Evolutionary conservation across 1,284 basidiomycete species (phyloP).

Genomic region (Boletus sp.): DNA sequence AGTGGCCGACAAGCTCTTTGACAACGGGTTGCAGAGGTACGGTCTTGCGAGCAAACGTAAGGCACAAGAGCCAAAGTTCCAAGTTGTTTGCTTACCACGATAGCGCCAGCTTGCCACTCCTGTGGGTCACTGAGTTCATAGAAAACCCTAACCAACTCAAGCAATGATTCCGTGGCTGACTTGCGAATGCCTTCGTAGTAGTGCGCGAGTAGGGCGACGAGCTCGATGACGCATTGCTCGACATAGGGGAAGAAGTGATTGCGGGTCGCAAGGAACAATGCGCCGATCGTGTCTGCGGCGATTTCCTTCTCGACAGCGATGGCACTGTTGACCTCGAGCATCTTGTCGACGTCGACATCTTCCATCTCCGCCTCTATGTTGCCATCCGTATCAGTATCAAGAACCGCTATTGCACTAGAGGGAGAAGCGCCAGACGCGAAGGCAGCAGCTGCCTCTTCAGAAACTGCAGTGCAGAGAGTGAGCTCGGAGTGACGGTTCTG

Average conservation of each 20-base stretch:
- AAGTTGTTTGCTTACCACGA: slow-evolving; percentile 46
- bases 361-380: slow-evolving; percentile 75
- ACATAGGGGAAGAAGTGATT: slow-evolving; percentile 89
- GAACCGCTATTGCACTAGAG: slow-evolving; percentile 62
- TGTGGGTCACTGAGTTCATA: slow-evolving; percentile 83
- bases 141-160: slow-evolving; percentile 91
- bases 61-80: not conserved
- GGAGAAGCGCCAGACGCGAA: slow-evolving; percentile 75
- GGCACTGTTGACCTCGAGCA: slow-evolving; percentile 92
- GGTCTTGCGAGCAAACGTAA: slow-evolving; percentile 18
- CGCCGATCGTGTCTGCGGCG: slow-evolving; percentile 94
- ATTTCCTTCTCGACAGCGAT: slow-evolving; percentile 99
- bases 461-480: slow-evolving; percentile 36
- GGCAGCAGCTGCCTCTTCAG: slow-evolving; percentile 50
- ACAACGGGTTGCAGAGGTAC: slow-evolving; percentile 73
- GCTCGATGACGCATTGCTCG: slow-evolving; percentile 76
- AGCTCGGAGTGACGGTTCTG: not conserved
- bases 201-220: slow-evolving; percentile 82
- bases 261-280: slow-evolving; percentile 84
- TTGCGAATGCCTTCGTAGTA: slow-evolving; percentile 99
- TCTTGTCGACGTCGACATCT: slow-evolving; percentile 81
- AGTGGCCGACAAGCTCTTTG: slow-evolving; percentile 77
- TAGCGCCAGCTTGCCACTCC: slow-evolving; percentile 80
- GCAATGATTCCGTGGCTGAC: slow-evolving; percentile 85
- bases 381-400: slow-evolving; percentile 53